These are phyloP conservation scores for Paraurostyla sp. DNA, from an alignment of 73 alveolate genomes.

Conservation along the genomic window DNA sequence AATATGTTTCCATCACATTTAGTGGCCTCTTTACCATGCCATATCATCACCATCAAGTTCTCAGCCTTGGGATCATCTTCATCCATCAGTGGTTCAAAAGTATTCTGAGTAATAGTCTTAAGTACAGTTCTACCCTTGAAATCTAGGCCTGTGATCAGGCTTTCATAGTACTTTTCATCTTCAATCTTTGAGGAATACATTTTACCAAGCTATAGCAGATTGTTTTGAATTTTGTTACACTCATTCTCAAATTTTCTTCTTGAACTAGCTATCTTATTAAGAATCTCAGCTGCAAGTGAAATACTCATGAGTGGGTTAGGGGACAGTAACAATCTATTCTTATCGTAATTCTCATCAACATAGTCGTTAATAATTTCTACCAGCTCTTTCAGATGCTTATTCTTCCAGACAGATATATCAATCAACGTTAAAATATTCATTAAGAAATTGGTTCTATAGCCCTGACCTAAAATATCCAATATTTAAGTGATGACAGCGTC, in stretches of 20 bases:
- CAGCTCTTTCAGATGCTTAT: conserved; percentile 64
- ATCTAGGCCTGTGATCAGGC: conserved; percentile 65
- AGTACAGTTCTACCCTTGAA: conserved; percentile 67
- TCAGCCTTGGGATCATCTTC: conserved; percentile 79
- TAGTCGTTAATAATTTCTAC: conserved; percentile 64
- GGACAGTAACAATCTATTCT: conserved; percentile 69
- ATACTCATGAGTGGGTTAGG: conserved; percentile 77
- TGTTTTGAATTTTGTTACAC: conserved; percentile 22
- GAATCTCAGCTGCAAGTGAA: conserved; percentile 66
- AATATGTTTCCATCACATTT: conserved; percentile 74
- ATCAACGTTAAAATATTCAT: conserved; percentile 56
- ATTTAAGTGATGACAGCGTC: conserved; percentile 57
- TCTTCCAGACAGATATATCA: conserved; percentile 74
- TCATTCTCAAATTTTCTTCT: conserved; percentile 71
- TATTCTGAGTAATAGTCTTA: conserved; percentile 60
- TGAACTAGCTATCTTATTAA: conserved; percentile 20
- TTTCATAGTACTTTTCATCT: conserved; percentile 68
- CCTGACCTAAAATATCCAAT: conserved; percentile 54
- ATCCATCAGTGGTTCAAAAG: conserved; percentile 77
- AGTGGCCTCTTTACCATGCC: conserved; percentile 74
- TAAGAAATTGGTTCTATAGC: conserved; percentile 61
- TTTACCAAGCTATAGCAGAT: conserved; percentile 65
- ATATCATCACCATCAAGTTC: conserved; percentile 68
- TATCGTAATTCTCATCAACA: conserved; percentile 52
- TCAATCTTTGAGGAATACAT: conserved; percentile 74